Evolutionary conservation across 768 basidiomycete species (phyloP).

Genomic region (Kwoniella dejecticola): DNA sequence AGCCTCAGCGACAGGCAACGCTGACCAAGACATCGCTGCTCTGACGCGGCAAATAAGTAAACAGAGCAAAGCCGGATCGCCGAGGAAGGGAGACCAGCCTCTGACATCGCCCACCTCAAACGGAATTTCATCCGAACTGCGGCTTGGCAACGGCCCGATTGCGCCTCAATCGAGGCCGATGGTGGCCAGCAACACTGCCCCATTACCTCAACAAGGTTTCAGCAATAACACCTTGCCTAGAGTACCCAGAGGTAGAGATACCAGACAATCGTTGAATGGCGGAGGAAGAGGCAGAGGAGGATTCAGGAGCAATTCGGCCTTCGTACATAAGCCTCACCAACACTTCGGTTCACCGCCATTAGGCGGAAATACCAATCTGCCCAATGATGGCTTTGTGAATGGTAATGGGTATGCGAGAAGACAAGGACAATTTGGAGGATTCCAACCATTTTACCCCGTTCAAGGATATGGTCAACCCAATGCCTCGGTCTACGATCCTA

Average conservation of each 20-base stretch:
- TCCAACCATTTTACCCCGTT: constrained; percentile 26
- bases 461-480: constrained; percentile 9
- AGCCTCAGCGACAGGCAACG: not conserved
- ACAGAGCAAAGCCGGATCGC: constrained; percentile 18
- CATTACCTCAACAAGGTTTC: constrained; percentile 39
- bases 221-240: constrained; percentile 22
- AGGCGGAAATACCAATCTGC: not conserved
- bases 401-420: not conserved
- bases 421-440: constrained; percentile 23
- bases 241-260: constrained; percentile 31
- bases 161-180: constrained; percentile 12
- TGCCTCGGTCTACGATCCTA: constrained; percentile 21
- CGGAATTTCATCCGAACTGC: constrained; percentile 1
- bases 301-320: constrained; percentile 24
- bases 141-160: constrained; percentile 11
- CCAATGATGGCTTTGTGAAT: constrained; percentile 10
- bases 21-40: constrained; percentile 3
- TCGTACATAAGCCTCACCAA: constrained; percentile 17
- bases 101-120: constrained; percentile 14
- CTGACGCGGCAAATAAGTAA: constrained; percentile 29
- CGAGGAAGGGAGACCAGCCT: not conserved
- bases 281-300: constrained; percentile 34
- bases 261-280: constrained; percentile 27
- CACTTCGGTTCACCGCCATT: constrained; percentile 20
- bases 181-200: constrained; percentile 34